These are phyloP conservation scores for Kurtzmaniella quercitrusa DNA, from an alignment of 1,139 yeast species.

Conservation along the genomic window DNA sequence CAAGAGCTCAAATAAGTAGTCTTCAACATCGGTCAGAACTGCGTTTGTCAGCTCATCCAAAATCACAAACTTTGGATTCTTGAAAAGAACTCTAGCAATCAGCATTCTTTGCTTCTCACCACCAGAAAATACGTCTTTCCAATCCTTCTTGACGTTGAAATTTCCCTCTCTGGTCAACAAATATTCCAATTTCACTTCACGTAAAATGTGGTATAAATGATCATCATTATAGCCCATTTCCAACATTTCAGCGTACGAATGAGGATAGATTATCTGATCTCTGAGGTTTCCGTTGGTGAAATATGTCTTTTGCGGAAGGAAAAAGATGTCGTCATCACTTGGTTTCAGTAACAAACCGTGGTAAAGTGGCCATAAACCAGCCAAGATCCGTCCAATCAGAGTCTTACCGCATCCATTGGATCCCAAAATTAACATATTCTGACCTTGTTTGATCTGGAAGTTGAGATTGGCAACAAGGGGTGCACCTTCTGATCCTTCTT, in stretches of 20 bases:
- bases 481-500: slow-evolving; percentile 49
- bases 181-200: slow-evolving; percentile 78
- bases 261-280: slow-evolving; percentile 85
- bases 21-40: slow-evolving; percentile 88
- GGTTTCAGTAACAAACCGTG: slow-evolving; percentile 82
- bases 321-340: slow-evolving; percentile 63
- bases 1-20: slow-evolving; percentile 74
- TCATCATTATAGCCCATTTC: slow-evolving; percentile 69
- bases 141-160: slow-evolving; percentile 62
- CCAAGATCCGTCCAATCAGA: slow-evolving; percentile 76
- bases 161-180: slow-evolving; percentile 61
- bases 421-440: slow-evolving; percentile 77
- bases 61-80: slow-evolving; percentile 76
- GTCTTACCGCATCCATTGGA: slow-evolving; percentile 91
- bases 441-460: slow-evolving; percentile 61
- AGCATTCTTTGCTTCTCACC: slow-evolving; percentile 93
- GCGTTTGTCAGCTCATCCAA: slow-evolving; percentile 95
- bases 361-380: slow-evolving; percentile 91
- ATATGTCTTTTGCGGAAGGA: slow-evolving; percentile 80
- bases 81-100: slow-evolving; percentile 83
- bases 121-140: slow-evolving; percentile 92
- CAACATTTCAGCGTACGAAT: slow-evolving; percentile 73
- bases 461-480: slow-evolving; percentile 55
- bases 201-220: slow-evolving; percentile 62
- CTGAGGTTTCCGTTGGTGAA: slow-evolving; percentile 75